A percentile compares a stretch with the other conserved stretches of the same genome.
phyloP scores from a whole-genome alignment of 1,284 basidiomycete genomes.

The Microbotryum saponariae region DNA sequence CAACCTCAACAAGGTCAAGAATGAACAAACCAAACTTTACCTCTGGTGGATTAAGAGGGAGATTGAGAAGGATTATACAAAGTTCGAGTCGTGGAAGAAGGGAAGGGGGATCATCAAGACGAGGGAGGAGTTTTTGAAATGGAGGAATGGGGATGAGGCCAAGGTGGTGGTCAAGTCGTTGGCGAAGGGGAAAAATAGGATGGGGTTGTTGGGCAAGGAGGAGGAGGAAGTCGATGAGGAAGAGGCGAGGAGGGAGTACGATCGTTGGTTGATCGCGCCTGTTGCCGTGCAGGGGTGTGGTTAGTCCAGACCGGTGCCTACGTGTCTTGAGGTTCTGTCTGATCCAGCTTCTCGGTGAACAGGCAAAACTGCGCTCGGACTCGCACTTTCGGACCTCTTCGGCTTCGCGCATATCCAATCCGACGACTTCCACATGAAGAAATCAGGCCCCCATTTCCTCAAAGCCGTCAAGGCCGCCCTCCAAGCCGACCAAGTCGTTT shows the following conservation, averaged over 20 bases:
- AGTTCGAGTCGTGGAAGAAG: constrained; percentile 60
- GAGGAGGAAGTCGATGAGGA: constrained; percentile 25
- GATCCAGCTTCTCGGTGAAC: neutral
- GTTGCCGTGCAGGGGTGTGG: constrained; percentile 89
- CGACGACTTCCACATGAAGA: constrained; percentile 79
- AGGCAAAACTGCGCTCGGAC: constrained; percentile 82
- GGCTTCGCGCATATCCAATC: constrained; percentile 82
- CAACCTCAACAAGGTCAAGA: constrained; percentile 34
- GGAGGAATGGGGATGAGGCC: constrained; percentile 49
- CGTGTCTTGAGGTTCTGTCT: neutral
- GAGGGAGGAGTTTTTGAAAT: constrained; percentile 68
- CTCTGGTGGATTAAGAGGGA: constrained; percentile 56
- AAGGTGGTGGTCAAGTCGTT: constrained; percentile 33
- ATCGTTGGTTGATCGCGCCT: constrained; percentile 60
- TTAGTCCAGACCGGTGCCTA: constrained; percentile 42
- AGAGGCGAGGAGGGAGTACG: constrained; percentile 23
- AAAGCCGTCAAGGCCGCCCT: constrained; percentile 63
- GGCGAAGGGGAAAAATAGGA: constrained; percentile 12
- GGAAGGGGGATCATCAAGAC: constrained; percentile 78
- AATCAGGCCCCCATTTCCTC: constrained; percentile 66
- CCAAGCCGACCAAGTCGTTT: constrained; percentile 62
- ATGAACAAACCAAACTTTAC: constrained; percentile 44
- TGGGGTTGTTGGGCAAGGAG: constrained; percentile 21
- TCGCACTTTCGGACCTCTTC: constrained; percentile 72
- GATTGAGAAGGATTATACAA: constrained; percentile 55